Evolutionary conservation across 768 basidiomycete species (phyloP), one percentile per base, ranked within the genome.

Genomic region (Boletus edulis): DNA sequence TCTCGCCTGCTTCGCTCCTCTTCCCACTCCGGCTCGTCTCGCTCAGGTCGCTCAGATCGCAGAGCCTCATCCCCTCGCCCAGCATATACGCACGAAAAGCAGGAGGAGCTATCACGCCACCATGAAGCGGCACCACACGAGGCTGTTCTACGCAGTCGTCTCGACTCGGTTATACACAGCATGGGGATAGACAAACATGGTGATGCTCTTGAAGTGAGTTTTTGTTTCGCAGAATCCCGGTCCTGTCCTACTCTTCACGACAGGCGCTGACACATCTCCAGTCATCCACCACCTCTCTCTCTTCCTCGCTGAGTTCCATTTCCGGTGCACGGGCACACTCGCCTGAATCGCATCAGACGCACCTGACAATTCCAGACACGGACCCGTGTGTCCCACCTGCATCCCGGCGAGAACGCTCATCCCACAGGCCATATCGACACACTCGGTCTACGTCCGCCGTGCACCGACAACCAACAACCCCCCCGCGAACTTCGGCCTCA

Each of bases 161-260:
- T 84, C 17, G 84, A 85, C 69, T 67, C 77, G 2, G 81, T 82
- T 44, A 63, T 85, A n/a, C 66, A 69, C 54, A 66, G 68, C 56
- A 64, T 64, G 61, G 48, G 51, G 18, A 63, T 68, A 58, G 63
- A 68, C 50, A 65, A 12, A 37, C 68, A 65, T 34, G 46, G 31
- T 6, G 60, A 60, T 31, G 32, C 58, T 1, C 18, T 58, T 18
- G 64, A 70, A 31, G 69, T 71, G 48, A 62, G 69, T 68, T 11
- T 13, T 20, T 17, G 18, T 47, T 24, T 38, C 27, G n/a, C 45
- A 43, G 3, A 3, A 5, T 20, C 35, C 44, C 17, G 42, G 14
- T 53, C 59, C 51, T 34, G 46, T 66, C 49, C 58, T 42, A 52
- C 49, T 61, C 50, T 54, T 60, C 49, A 59, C 55, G 18, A 39